phyloP scores from a whole-genome alignment of 2,329 filamentous ascomycete species.

The Herpotrichia juniperi region DNA sequence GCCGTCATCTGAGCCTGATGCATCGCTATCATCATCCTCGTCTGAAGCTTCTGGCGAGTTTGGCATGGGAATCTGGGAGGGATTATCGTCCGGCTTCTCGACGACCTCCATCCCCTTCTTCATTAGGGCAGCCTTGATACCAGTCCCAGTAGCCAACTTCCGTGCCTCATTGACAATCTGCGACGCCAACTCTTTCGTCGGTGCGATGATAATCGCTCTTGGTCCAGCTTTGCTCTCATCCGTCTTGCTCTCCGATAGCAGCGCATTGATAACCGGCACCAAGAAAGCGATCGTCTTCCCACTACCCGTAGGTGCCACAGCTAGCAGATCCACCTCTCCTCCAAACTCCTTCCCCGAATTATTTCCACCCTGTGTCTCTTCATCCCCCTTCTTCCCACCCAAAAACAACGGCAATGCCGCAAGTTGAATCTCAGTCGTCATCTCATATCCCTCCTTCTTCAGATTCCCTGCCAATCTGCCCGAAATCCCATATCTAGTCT shows the following conservation, averaged over 20 bases:
- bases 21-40: slow-evolving; percentile 42
- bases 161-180: slow-evolving; percentile 72
- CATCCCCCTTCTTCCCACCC: slow-evolving; percentile 38
- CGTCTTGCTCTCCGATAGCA: slow-evolving; percentile 50
- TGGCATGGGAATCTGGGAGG: slow-evolving; percentile 43
- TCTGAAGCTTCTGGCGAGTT: slow-evolving; percentile 45
- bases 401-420: slow-evolving; percentile 82
- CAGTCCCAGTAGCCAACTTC: slow-evolving; percentile 79
- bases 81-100: slow-evolving; percentile 30
- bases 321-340: slow-evolving; percentile 73
- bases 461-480: slow-evolving; percentile 78
- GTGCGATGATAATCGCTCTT: slow-evolving; percentile 54
- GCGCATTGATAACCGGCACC: slow-evolving; percentile 81
- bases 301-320: slow-evolving; percentile 92
- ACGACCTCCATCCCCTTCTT: slow-evolving; percentile 79
- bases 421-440: slow-evolving; percentile 94
- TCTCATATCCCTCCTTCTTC: slow-evolving; percentile 78
- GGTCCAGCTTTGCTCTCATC: slow-evolving; percentile 28
- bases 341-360: slow-evolving; percentile 25
- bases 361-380: background rate
- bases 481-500: slow-evolving; percentile 74
- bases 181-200: slow-evolving; percentile 57
- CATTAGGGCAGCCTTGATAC: slow-evolving; percentile 80
- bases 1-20: slow-evolving; percentile 42
- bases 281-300: slow-evolving; percentile 95